Base-by-base conservation (phyloP, 2,329 filamentous ascomycete species). In the Venturia carpophila region DNA sequence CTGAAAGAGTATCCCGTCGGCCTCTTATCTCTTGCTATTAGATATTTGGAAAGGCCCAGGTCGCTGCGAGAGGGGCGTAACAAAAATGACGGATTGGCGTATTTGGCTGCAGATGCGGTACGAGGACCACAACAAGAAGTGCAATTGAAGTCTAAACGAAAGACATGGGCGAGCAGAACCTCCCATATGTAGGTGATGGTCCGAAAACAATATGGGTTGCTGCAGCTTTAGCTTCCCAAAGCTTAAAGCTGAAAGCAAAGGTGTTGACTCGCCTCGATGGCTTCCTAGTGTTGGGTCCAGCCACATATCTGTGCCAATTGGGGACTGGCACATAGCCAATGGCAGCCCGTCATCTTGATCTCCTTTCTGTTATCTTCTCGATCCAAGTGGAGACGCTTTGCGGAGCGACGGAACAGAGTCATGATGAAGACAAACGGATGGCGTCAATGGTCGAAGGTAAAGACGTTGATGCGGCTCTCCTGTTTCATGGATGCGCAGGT, bases 401-500 rank as follows among this genome's bases (percentile, higher is more conserved):
- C 49, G 49, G 21, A 34, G 49, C 49, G 24, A 34, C 9, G 49
- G 19, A 4, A 37, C 52, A 37, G 6, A 37, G 6, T 15, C 30
- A 15, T 56, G 49, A 19, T 56, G 49, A 9, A 15, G 10, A 15
- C 15, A 15, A 15, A 41, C 10, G 39, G 30, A 56, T 56, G 49
- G 49, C 49, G 27, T 56, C 52, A n/a, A 24, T 21, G 52, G 52
- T 58, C 27, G 13, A 27, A 5, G 3, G n/a, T 24, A 1, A 47
- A 24, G 19, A 17, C 17, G 15, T 52, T 52, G 47, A 52, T 34
- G 49, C 49, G 24, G 0, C 5, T 58, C 52, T 58, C 30, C 30
- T 58, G 52, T 58, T 58, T 58, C 52, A 58, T 34, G 5, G 52
- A 11, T n/a, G 17, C 30, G 15, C 52, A 58, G 52, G 30, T 58